Evolutionary conservation across 148 eudicot genomes (phyloP).

Genomic region (Camellia lanceoleosa): DNA sequence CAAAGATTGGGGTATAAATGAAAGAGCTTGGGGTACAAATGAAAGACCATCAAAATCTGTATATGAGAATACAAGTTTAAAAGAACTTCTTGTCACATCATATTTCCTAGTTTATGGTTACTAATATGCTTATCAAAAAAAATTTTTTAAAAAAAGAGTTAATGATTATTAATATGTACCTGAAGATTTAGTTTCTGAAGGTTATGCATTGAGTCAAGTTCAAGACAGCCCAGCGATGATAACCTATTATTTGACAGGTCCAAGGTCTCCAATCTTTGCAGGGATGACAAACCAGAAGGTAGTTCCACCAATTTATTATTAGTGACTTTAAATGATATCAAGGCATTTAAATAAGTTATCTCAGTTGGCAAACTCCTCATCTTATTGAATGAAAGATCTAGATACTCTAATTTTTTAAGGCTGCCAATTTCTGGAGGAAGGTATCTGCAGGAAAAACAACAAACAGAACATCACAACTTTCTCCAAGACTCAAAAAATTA

Average conservation of each 20-base stretch:
- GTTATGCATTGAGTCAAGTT: slow-evolving; percentile 66
- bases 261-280: slow-evolving; percentile 66
- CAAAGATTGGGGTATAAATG: too few species aligned
- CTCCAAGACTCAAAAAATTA: neutral
- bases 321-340: slow-evolving; percentile 66
- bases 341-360: slow-evolving; percentile 56
- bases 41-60: neutral
- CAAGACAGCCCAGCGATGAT: slow-evolving; percentile 61
- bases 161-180: slow-evolving; percentile 41
- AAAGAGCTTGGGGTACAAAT: too few species aligned
- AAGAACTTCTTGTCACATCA: neutral
- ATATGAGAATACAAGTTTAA: neutral
- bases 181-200: slow-evolving; percentile 74
- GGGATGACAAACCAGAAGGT: slow-evolving; percentile 63
- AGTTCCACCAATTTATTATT: slow-evolving; percentile 75
- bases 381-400: slow-evolving; percentile 90
- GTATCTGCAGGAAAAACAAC: slow-evolving; percentile 52
- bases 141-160: too few species aligned
- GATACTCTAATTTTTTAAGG: slow-evolving; percentile 66
- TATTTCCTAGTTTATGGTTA: neutral
- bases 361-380: slow-evolving; percentile 77
- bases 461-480: slow-evolving; percentile 2
- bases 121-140: neutral
- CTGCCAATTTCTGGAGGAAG: slow-evolving; percentile 92
- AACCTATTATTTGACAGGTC: slow-evolving; percentile 85